A percentile compares a stretch with the other conserved stretches of the same genome.
phyloP scores from a whole-genome alignment of 495 filamentous ascomycete species.

The Podospora pseudoanserina region DNA sequence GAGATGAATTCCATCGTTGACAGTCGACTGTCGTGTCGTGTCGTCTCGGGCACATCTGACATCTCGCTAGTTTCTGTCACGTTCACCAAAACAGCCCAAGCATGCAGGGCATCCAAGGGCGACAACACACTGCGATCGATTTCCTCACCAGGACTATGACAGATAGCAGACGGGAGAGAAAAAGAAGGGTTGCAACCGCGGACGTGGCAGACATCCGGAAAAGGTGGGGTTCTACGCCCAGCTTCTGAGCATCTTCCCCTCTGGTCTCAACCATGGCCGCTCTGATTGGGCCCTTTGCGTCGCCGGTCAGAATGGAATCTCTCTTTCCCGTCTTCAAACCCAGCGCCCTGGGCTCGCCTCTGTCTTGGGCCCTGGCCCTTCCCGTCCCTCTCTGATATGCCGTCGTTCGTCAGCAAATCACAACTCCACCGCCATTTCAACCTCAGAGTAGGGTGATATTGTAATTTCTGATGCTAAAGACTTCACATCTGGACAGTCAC shows the following conservation, averaged over 20 bases:
- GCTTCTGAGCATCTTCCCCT: not conserved
- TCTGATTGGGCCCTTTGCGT: not conserved
- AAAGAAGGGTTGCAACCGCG: not conserved
- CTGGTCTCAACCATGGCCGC: not conserved
- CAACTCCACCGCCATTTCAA: not conserved
- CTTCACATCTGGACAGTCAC: not conserved
- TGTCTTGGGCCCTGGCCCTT: not conserved
- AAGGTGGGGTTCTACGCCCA: conserved; percentile 7
- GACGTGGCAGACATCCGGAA: conserved; percentile 7
- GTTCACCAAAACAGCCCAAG: not conserved
- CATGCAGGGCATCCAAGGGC: not conserved
- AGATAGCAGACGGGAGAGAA: not conserved
- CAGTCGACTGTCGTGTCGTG: not conserved
- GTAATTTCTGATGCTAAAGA: not conserved
- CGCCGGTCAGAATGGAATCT: conserved; percentile 5
- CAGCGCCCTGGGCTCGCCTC: conserved; percentile 3
- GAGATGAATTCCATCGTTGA: not conserved
- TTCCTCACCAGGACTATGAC: not conserved
- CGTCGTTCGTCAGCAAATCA: not conserved
- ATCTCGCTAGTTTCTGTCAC: not conserved
- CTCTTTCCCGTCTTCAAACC: not conserved
- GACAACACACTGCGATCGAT: not conserved
- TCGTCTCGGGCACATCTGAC: not conserved
- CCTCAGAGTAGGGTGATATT: not conserved
- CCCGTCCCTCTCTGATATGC: not conserved